Base-by-base conservation (phyloP, 805 yeast species). In the Clavispora asparagi region DNA sequence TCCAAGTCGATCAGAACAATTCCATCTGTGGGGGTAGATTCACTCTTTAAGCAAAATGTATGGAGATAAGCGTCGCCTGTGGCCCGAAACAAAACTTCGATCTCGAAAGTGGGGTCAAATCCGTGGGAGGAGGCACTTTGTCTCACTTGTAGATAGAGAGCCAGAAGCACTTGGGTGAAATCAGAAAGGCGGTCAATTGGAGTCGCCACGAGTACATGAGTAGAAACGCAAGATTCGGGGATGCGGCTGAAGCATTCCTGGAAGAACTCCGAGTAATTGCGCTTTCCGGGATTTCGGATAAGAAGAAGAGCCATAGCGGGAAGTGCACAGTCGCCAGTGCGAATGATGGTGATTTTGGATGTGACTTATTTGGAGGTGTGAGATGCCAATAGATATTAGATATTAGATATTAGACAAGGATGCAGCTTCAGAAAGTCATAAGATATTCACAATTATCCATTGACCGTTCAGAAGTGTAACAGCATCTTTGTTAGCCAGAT, bases 61-160 rank as follows among this genome's bases (percentile, higher is more conserved):
- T 17, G 37, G 25, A 4, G 7, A 11, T 33, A 33, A 6, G 25
- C 23, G 13, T 9, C 13, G 6, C 37, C 37, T 17, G 37, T 9
- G 16, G 37, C 13, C 13, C 37, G 37, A 17, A 33, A 17, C 10
- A 64, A 43, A 0, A 70, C 56, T 40, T 65, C 60, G 42, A 70
- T 65, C 14, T 54, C 59, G 41, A 68, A 62, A 1, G 49, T 46
- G 45, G 61, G 60, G 40, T 58, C 58, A 39, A 54, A 58, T 5
- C 64, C 64, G 16, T 46, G 41, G 1, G 16, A 25, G 10, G 51
- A 40, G 13, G 62, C 58, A 7, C 48, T 37, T 14, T 42, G 36
- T 48, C 78, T 53, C 4, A 61, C 40, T 14, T 58, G 49, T 13
- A 59, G 49, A 46, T 73, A 74, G 17, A 67, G 51, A 7, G 48